phyloP scores from a whole-genome alignment of 176 grass and related monocot species.

The Carex parvula region DNA sequence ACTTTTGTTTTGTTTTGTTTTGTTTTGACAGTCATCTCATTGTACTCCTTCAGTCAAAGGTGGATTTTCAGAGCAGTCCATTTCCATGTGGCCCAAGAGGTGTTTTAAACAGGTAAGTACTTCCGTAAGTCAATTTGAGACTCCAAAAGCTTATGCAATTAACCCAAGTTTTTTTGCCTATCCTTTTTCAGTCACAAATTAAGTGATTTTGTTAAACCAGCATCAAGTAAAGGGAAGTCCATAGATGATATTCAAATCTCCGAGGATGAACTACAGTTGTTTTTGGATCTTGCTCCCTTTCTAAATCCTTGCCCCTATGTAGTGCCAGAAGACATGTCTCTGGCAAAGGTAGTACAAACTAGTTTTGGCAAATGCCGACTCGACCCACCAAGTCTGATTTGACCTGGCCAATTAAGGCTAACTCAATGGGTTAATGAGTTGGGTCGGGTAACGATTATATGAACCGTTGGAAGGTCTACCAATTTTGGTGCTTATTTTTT shows the following conservation, averaged over 20 bases:
- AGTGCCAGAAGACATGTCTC: conserved; percentile 96
- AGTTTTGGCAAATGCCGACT: not conserved
- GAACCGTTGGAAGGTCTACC: not conserved
- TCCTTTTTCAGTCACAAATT: conserved; percentile 67
- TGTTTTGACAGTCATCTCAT: conserved; percentile 64
- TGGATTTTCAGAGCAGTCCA: conserved; percentile 93
- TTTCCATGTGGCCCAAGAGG: conserved; percentile 87
- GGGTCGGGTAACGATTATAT: not conserved
- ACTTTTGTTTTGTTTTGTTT: conserved; percentile 21
- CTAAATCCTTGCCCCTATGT: conserved; percentile 90
- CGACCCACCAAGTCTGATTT: not conserved
- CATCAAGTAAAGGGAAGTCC: conserved; percentile 94
- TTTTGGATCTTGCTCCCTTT: conserved; percentile 93
- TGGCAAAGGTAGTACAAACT: conserved; percentile 66
- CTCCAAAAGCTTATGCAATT: conserved; percentile 13
- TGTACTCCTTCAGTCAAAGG: conserved; percentile 92
- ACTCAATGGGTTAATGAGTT: not conserved
- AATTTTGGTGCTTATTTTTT: not conserved
- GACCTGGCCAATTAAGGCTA: not conserved
- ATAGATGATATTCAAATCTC: conserved; percentile 94
- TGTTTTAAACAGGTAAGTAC: conserved; percentile 67
- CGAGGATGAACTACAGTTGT: conserved; percentile 72
- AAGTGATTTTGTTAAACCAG: conserved; percentile 96
- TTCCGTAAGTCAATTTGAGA: conserved; percentile 7
- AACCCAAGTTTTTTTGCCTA: conserved; percentile 1